Percentiles rank a stretch among this genome's conserved stretches.
phyloP scores from a whole-genome alignment of 2,329 filamentous ascomycete species.

The Penicillium sp. region DNA sequence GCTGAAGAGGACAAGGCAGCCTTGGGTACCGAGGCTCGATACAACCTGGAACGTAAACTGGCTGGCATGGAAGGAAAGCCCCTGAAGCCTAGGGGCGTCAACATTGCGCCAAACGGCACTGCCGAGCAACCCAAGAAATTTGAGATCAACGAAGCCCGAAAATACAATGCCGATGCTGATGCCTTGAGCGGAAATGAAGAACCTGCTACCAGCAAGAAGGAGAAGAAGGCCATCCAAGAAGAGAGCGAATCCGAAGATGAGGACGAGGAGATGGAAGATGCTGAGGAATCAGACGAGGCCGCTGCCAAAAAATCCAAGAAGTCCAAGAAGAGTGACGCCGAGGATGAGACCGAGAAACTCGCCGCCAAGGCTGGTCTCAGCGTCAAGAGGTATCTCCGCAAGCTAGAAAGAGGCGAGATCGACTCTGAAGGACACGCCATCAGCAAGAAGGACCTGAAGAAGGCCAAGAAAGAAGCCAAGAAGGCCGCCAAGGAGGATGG shows the following conservation, averaged over 20 bases:
- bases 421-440: slow-evolving; percentile 61
- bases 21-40: slow-evolving; percentile 62
- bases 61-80: slow-evolving; percentile 81
- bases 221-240: slow-evolving; percentile 48
- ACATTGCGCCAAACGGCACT: slow-evolving; percentile 70
- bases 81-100: slow-evolving; percentile 68
- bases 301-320: slow-evolving; percentile 39
- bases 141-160: slow-evolving; percentile 83
- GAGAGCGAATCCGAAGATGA: slow-evolving; percentile 27
- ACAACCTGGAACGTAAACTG: slow-evolving; percentile 47
- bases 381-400: slow-evolving; percentile 72
- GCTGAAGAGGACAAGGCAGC: slow-evolving; percentile 87
- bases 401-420: slow-evolving; percentile 72
- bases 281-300: slow-evolving; percentile 24
- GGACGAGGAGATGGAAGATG: slow-evolving; percentile 33
- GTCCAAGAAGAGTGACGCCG: slow-evolving; percentile 47
- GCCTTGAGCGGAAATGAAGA: slow-evolving; percentile 66
- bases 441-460: slow-evolving; percentile 75
- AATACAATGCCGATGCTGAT: slow-evolving; percentile 94
- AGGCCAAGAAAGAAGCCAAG: slow-evolving; percentile 61
- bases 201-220: slow-evolving; percentile 42
- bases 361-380: slow-evolving; percentile 67
- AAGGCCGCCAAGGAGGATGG: slow-evolving; percentile 51
- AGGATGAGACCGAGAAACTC: slow-evolving; percentile 51
- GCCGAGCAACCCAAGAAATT: slow-evolving; percentile 63